Evolutionary conservation across 306 rosid genomes (phyloP).

Genomic region (Sindora glabra): DNA sequence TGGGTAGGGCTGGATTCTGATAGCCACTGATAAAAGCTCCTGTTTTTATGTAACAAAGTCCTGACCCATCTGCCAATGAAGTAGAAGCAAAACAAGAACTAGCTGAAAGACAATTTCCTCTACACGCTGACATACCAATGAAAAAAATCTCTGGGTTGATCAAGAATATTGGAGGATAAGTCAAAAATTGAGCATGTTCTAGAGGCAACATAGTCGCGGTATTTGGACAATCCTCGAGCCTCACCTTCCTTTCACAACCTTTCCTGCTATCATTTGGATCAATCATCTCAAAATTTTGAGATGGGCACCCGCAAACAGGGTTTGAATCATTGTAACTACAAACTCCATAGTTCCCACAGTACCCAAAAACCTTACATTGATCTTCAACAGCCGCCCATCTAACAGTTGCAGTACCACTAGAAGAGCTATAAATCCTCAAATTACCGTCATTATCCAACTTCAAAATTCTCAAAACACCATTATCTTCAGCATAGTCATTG

Average conservation of each 20-base stretch:
- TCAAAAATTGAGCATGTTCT: constrained; percentile 41
- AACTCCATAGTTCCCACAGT: constrained; percentile 59
- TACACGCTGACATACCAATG: constrained; percentile 44
- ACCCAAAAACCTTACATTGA: constrained; percentile 64
- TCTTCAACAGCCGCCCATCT: constrained; percentile 64
- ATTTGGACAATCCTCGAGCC: constrained; percentile 40
- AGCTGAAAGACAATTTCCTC: constrained; percentile 45
- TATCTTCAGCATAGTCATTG: constrained; percentile 44
- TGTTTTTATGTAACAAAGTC: constrained; percentile 47
- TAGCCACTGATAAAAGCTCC: constrained; percentile 38
- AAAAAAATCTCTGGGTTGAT: constrained; percentile 29
- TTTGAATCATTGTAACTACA: constrained; percentile 49
- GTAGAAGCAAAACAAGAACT: constrained; percentile 56
- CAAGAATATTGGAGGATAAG: constrained; percentile 42
- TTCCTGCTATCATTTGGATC: constrained; percentile 52
- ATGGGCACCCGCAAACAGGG: constrained; percentile 62
- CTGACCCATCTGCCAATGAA: constrained; percentile 53
- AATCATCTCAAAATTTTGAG: constrained; percentile 54
- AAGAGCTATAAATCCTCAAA: constrained; percentile 44
- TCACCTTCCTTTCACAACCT: constrained; percentile 57
- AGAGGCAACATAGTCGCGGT: constrained; percentile 40
- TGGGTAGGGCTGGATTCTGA: constrained; percentile 41
- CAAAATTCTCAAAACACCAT: constrained; percentile 38
- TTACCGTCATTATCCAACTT: constrained; percentile 64
- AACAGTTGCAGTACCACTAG: constrained; percentile 21